Evolutionary conservation across 129 eudicot genomes (phyloP), one percentile per base, ranked within the genome.

Genomic region (Oenanthe sinensis): DNA sequence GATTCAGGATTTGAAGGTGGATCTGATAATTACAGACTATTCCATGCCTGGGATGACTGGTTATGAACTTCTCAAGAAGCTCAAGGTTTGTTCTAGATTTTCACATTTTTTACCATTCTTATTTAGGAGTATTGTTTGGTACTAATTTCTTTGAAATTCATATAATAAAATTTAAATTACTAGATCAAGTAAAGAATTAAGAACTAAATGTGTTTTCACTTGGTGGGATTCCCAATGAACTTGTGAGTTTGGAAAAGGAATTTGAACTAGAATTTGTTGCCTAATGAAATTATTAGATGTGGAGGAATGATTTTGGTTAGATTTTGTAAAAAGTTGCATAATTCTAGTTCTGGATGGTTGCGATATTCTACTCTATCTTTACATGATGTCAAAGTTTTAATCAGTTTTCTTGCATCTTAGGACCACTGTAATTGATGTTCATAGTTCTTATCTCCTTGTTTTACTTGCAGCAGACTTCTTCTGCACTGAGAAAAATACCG

Each of bases 31-130:
- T 62, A 95, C 99, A 3, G 99, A 95, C 84, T 95, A 95, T 79
- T 92, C 96, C 17, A 95, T 95, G 99, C 99, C 99, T 81, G 99
- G 96, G 36, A 95, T 95, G 97, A 92, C 97, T 4, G 99, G 99
- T 24, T 95, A 87, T 83, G 97, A 95, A 28, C 96, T 95, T 43
- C 90, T 95, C 3, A 87, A 92, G 82, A 95, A 90, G 84, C 87
- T 95, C 78, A 95, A 95, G 97, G 98, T 93, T 78, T 46, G 98
- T 80, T 20, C 2, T 0, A 15, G 20, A 24, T 48, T 73, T 45
- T 24, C 1, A 8, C 70, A 1, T 19, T 52, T 22, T 55, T 55
- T 2, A 22, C 14, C 13, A 22, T 55, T 22, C 30, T 55, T 22
- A 1, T 55, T 55, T 54, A 0, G 0, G n/a, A 26, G 70, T 26